Evolutionary conservation across 169 alveolate genomes (phyloP), one percentile per base, ranked within the genome.

Genomic region (Nephromyces sp.): DNA sequence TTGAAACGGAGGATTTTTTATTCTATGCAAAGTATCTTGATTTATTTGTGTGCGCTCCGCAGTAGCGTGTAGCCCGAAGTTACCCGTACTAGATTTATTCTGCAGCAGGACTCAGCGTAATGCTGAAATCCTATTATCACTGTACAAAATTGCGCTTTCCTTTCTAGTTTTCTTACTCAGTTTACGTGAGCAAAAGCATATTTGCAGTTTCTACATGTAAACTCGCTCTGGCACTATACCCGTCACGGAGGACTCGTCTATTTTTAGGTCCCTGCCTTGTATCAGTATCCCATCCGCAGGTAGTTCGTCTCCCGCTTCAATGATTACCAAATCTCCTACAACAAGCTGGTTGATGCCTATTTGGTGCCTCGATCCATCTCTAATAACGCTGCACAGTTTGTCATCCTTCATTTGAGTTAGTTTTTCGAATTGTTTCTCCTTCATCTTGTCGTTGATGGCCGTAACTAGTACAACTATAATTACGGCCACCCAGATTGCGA

Each of bases 401-500:
- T 68, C 73, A 73, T 63, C 81, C 3, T 82, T 77, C 3, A 61
- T 52, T 53, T 75, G 82, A 69, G 87, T 75, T 52, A 90, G 86
- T 70, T 89, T 83, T 21, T 82, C 65, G 74, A 92, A 92, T 72
- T 90, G 85, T 43, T 79, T 80, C 64, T 93, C 95, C 78, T 91
- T 93, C 65, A 77, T 57, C 72, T 84, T 88, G 73, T 90, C 91
- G 68, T 89, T 88, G 33, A 76, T 70, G 6, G 95, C 87, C 25
- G 93, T 83, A 64, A 90, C 92, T 35, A 83, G 66, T 27, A 89
- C 89, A 32, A 93, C 94, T 29, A 90, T 87, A 32, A 88, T 24
- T 33, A 93, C 94, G 22, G 96, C 96, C 24, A 93, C 77, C 53
- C 89, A 74, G 31, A 93, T 93, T 21, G 95, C 93, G 66, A 87